phyloP scores from a whole-genome alignment of 805 yeast species.

The Yarrowia keelungensis region DNA sequence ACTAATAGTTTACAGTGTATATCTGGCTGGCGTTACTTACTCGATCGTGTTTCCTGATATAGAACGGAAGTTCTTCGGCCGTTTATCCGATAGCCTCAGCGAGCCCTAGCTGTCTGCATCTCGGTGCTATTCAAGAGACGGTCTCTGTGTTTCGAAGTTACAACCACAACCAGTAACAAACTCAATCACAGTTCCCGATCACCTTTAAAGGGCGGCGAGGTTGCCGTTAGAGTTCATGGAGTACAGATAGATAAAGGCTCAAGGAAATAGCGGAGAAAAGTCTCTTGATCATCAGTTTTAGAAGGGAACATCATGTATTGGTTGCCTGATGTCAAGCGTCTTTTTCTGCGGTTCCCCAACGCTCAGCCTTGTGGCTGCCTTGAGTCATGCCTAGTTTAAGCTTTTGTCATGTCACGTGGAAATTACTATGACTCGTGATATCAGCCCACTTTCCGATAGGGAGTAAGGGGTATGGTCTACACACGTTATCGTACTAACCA shows the following conservation, averaged over 20 bases:
- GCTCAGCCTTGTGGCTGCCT: too few relatives aligned
- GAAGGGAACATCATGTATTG: too few relatives aligned
- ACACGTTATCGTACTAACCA: background rate
- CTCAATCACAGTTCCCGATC: background rate
- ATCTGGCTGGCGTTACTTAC: too few relatives aligned
- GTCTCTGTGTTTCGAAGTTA: background rate
- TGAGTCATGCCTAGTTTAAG: background rate
- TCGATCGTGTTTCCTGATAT: background rate
- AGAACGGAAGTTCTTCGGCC: background rate
- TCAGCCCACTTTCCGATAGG: background rate
- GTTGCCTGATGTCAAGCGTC: too few relatives aligned
- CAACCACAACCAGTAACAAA: background rate
- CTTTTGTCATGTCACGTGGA: background rate
- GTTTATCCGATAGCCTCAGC: background rate
- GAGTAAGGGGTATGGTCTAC: background rate
- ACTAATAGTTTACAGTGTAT: too few relatives aligned
- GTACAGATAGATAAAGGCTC: background rate
- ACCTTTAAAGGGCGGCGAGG: background rate
- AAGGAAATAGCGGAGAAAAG: background rate
- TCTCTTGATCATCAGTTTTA: too few relatives aligned
- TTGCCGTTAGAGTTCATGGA: background rate
- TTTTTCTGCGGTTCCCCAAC: too few relatives aligned
- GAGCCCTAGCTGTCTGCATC: constrained; percentile 3
- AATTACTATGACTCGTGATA: background rate
- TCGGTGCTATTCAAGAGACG: too few relatives aligned